Evolutionary conservation across 176 grass and related monocot species (phyloP), one percentile per base, ranked within the genome.

Genomic region (Bromus sterilis): DNA sequence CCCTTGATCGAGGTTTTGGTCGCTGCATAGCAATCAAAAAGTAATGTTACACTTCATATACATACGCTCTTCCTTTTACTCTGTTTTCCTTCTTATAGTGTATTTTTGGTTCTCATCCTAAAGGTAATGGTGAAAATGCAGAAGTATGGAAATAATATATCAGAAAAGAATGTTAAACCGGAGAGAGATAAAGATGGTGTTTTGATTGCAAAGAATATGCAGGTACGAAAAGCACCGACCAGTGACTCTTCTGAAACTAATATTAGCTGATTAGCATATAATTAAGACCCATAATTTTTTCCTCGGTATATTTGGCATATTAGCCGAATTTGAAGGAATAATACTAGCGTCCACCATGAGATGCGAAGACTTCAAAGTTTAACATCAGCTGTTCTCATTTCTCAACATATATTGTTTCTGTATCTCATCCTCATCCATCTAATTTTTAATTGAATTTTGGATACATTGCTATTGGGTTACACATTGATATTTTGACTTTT

Each of bases 11-110:
- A 68, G 94, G 91, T 23, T 97, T 97, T 76, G 91, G 94, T 59
- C 91, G 94, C 87, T 94, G 94, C 31, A 92, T 97, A 73, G 85
- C 85, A 82, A 90, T 92, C 85, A 97, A 97, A 88, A 97, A 94
- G 94, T 97, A 94, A 63, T 63, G 59, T 16, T 63, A 16, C 7
- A 14, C 13, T 63, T 63, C 29, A 18, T 31, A 63, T 30, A 63
- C 14, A 63, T 2, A 0, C 32, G 29, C 6, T 84, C n/a, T 51
- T 67, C 36, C 1, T 76, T 80, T 66, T 66, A 56, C 4, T 33
- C 73, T 80, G n/a, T 82, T 55, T 44, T 80, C 5, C 63, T 83
- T 32, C 34, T 62, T 60, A 43, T 73, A 71, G 42, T 79, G 49
- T 46, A 55, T 74, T 9, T 76, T 76, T 63, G 55, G 29, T 79